Percentiles rank a stretch among this genome's conserved stretches.
phyloP scores from a whole-genome alignment of 106 monocot genomes.

The Narthecium ossifragum region DNA sequence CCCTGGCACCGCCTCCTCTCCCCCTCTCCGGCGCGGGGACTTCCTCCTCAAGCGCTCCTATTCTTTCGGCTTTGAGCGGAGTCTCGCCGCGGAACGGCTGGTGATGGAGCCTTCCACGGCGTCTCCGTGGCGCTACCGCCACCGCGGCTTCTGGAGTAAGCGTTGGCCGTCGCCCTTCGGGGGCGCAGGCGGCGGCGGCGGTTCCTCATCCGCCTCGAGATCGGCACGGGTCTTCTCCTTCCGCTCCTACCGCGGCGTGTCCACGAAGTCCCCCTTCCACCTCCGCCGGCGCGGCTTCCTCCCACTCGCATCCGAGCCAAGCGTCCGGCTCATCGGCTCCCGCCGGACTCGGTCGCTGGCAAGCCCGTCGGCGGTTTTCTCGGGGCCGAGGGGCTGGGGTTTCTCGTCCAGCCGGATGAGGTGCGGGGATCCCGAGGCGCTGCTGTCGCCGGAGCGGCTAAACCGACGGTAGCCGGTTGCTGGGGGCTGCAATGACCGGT shows the following conservation, averaged over 20 bases:
- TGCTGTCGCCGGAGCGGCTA: conserved; percentile 88
- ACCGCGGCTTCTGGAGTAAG: conserved; percentile 91
- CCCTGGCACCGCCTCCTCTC: conserved; percentile 9
- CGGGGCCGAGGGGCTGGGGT: conserved; percentile 19
- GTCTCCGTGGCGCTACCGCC: conserved; percentile 71
- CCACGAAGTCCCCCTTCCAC: conserved; percentile 30
- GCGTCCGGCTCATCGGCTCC: conserved; percentile 7
- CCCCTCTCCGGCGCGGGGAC: background rate
- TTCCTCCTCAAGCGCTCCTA: conserved; percentile 81
- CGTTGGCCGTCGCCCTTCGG: conserved; percentile 79
- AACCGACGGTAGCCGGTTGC: conserved; percentile 26
- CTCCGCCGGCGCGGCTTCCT: conserved; percentile 40
- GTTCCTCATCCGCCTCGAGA: conserved; percentile 9
- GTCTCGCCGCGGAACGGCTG: conserved; percentile 30
- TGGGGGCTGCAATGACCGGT: background rate
- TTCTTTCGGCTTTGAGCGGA: conserved; percentile 89
- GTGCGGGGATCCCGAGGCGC: conserved; percentile 87
- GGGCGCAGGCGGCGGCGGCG: conserved; percentile 11
- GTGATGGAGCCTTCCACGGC: conserved; percentile 35
- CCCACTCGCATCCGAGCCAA: conserved; percentile 38
- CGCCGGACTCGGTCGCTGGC: conserved; percentile 54
- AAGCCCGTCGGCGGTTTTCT: conserved; percentile 32
- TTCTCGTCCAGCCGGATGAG: conserved; percentile 70
- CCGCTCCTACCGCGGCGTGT: conserved; percentile 33
- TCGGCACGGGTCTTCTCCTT: conserved; percentile 58